A percentile compares a stretch with the other conserved stretches of the same genome.
These are phyloP conservation scores for Cladorrhinum sp. DNA, from an alignment of 2,329 filamentous ascomycete genomes.

Conservation along the genomic window DNA sequence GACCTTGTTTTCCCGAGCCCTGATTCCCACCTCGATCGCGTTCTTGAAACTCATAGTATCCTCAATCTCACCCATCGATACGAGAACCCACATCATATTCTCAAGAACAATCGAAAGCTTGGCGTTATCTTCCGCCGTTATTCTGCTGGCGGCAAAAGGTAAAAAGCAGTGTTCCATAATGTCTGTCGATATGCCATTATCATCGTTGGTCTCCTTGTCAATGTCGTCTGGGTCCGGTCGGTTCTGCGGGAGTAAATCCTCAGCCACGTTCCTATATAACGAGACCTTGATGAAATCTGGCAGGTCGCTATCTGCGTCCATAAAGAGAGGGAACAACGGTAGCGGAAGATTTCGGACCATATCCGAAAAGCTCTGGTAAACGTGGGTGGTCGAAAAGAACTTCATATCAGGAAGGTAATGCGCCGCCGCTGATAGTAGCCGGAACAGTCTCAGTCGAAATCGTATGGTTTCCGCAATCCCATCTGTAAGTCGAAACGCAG, in stretches of 20 bases:
- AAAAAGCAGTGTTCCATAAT: slow-evolving; percentile 61
- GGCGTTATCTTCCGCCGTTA: slow-evolving; percentile 64
- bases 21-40: slow-evolving; percentile 46
- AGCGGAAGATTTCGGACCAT: slow-evolving; percentile 58
- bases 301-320: slow-evolving; percentile 42
- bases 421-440: slow-evolving; percentile 48
- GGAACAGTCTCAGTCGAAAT: slow-evolving; percentile 62
- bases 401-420: slow-evolving; percentile 44
- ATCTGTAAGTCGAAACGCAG: slow-evolving; percentile 33
- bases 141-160: slow-evolving; percentile 60
- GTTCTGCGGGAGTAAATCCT: slow-evolving; percentile 43
- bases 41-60: slow-evolving; percentile 38
- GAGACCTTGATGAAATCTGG: slow-evolving; percentile 41
- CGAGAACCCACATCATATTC: slow-evolving; percentile 56
- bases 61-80: slow-evolving; percentile 33
- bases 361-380: slow-evolving; percentile 59
- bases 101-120: slow-evolving; percentile 70
- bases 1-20: slow-evolving; percentile 47
- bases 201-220: slow-evolving; percentile 36
- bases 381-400: slow-evolving; percentile 40
- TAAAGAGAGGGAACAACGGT: slow-evolving; percentile 54
- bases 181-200: slow-evolving; percentile 40
- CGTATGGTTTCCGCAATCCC: slow-evolving; percentile 53
- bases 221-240: slow-evolving; percentile 42
- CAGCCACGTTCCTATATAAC: slow-evolving; percentile 44